A percentile compares a stretch with the other conserved stretches of the same genome.
These are phyloP conservation scores for Hydnum rufescens DNA, from an alignment of 768 basidiomycete genomes.

Conservation along the genomic window DNA sequence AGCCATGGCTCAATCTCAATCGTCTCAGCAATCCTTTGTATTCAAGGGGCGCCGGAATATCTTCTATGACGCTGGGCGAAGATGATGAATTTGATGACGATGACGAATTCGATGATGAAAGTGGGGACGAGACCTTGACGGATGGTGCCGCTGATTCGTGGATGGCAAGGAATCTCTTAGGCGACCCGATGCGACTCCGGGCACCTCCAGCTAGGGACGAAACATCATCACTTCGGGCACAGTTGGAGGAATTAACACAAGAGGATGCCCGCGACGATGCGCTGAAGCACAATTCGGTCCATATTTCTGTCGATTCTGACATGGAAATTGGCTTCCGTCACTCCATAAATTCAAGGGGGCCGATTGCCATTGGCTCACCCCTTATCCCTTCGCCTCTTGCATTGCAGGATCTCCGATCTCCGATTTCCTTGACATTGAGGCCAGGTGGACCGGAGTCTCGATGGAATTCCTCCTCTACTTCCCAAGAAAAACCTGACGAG, in stretches of 20 bases:
- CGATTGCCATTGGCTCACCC: conserved; percentile 10
- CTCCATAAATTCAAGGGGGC: not conserved
- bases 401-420: conserved; percentile 1
- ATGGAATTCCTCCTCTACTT: not conserved
- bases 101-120: conserved; percentile 4
- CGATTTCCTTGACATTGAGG: not conserved
- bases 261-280: conserved; percentile 14
- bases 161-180: not conserved
- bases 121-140: not conserved
- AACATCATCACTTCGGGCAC: conserved; percentile 22
- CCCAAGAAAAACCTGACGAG: conserved; percentile 21
- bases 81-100: conserved; percentile 15
- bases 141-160: not conserved
- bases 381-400: conserved; percentile 8
- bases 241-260: conserved; percentile 35
- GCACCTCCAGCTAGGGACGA: conserved; percentile 2
- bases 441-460: not conserved
- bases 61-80: conserved; percentile 6
- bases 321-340: conserved; percentile 1
- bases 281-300: conserved; percentile 9
- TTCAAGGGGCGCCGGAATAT: not conserved
- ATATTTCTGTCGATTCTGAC: too few species aligned
- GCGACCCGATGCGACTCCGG: conserved; percentile 6
- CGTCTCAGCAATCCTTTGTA: not conserved
- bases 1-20: not conserved